Evolutionary conservation across 495 filamentous ascomycete species (phyloP).

Genomic region (Hypomontagnella submonticulosa): DNA sequence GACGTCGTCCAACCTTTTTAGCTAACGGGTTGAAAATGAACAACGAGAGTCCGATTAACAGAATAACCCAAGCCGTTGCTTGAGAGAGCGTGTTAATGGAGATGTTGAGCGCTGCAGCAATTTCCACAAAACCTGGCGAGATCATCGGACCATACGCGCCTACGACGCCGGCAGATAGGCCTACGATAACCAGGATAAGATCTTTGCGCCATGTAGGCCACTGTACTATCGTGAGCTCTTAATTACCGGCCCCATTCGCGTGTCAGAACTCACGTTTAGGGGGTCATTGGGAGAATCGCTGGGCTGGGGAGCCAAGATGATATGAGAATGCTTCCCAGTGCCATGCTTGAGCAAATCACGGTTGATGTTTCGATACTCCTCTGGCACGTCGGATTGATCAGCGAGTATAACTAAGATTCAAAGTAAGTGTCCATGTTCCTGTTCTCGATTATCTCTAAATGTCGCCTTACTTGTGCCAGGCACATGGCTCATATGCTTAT

Average conservation of each 20-base stretch:
- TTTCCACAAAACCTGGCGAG: constrained; percentile 58
- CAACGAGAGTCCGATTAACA: constrained; percentile 51
- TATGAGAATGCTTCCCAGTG: constrained; percentile 56
- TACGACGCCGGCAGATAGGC: constrained; percentile 64
- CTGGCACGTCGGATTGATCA: constrained; percentile 57
- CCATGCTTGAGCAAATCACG: constrained; percentile 61
- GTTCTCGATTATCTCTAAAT: constrained; percentile 2
- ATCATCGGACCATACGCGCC: constrained; percentile 69
- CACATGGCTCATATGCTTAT: constrained; percentile 54
- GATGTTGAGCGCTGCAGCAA: constrained; percentile 51
- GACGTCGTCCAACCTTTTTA: constrained; percentile 71
- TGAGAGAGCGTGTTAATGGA: constrained; percentile 48
- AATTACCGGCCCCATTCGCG: constrained; percentile 3
- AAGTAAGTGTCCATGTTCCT: constrained; percentile 17
- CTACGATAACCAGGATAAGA: constrained; percentile 63
- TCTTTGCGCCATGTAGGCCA: constrained; percentile 67
- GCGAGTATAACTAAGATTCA: constrained; percentile 53
- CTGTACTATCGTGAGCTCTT: constrained; percentile 44
- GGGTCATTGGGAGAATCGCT: constrained; percentile 67
- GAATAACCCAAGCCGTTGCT: constrained; percentile 52
- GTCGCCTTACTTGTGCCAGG: constrained; percentile 60
- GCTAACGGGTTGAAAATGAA: constrained; percentile 72
- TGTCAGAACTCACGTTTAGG: constrained; percentile 52
- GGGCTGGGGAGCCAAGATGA: constrained; percentile 66
- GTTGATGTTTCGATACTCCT: constrained; percentile 55